Evolutionary conservation across 2,329 filamentous ascomycete genomes (phyloP).

Genomic region (Zymoseptoria tritici): DNA sequence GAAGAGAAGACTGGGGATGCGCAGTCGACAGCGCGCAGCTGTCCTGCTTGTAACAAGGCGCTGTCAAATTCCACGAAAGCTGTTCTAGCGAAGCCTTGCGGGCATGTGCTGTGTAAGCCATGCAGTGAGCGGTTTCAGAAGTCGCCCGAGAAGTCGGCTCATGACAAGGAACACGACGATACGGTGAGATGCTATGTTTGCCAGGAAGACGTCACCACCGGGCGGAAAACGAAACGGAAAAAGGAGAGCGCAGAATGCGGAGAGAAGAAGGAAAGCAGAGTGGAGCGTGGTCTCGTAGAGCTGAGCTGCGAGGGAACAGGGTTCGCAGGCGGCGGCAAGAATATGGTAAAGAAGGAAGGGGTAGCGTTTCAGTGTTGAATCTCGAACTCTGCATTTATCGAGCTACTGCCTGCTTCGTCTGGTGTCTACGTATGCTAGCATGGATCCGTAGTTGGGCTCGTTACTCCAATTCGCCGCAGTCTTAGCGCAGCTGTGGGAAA

Average conservation of each 20-base stretch:
- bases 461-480: too few relatives aligned
- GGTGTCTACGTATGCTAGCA: too few relatives aligned
- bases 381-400: background rate
- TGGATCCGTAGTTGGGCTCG: too few relatives aligned
- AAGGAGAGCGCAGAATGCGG: slow-evolving; percentile 20
- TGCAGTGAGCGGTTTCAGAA: slow-evolving; percentile 80
- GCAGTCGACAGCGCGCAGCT: slow-evolving; percentile 48
- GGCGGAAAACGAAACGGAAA: slow-evolving; percentile 20
- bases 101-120: slow-evolving; percentile 80
- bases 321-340: slow-evolving; percentile 80
- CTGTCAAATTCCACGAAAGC: slow-evolving; percentile 77
- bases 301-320: slow-evolving; percentile 84
- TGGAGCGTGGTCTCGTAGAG: slow-evolving; percentile 66
- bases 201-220: slow-evolving; percentile 61
- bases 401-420: background rate
- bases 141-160: slow-evolving; percentile 48
- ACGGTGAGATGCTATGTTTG: slow-evolving; percentile 73
- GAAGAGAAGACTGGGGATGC: slow-evolving; percentile 50
- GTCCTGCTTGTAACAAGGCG: slow-evolving; percentile 77
- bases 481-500: too few relatives aligned
- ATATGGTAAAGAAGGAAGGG: slow-evolving; percentile 68
- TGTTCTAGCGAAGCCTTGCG: slow-evolving; percentile 77
- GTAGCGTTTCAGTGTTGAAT: slow-evolving; percentile 75
- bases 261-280: slow-evolving; percentile 43
- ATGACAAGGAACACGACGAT: slow-evolving; percentile 49